These are phyloP conservation scores for Gastrolobium villosum DNA, from an alignment of 306 rosid genomes.

Conservation along the genomic window DNA sequence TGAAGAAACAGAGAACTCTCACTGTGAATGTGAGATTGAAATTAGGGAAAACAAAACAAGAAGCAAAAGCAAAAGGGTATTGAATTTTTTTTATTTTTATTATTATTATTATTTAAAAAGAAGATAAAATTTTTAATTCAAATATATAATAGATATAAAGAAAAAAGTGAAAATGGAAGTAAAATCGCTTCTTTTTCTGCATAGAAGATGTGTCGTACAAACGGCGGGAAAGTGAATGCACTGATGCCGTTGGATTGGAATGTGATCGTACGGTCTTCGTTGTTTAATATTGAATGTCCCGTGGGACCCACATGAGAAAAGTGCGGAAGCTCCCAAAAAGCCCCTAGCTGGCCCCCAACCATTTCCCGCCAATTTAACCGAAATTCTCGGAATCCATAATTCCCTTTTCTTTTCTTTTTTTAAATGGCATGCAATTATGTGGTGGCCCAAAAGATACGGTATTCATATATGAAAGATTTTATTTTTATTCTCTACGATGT, in stretches of 20 bases:
- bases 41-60: background rate
- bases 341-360: constrained; percentile 50
- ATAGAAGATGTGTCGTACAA: constrained; percentile 34
- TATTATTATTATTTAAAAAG: constrained; percentile 10
- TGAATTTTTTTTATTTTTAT: background rate
- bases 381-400: constrained; percentile 57
- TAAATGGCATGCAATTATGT: constrained; percentile 20
- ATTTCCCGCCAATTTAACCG: constrained; percentile 80
- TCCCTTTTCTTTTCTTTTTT: background rate
- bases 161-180: constrained; percentile 36
- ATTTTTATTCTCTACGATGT: too few relatives aligned
- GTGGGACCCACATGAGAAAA: constrained; percentile 47
- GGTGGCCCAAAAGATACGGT: constrained; percentile 40
- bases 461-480: background rate
- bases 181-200: constrained; percentile 41
- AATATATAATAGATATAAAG: constrained; percentile 2
- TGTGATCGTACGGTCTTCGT: constrained; percentile 49
- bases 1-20: constrained; percentile 43
- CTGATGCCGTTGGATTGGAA: constrained; percentile 57
- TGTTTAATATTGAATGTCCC: constrained; percentile 26
- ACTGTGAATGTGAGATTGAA: constrained; percentile 32
- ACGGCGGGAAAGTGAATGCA: constrained; percentile 64
- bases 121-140: constrained; percentile 2
- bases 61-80: constrained; percentile 15
- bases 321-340: constrained; percentile 43